These are phyloP conservation scores for Solanum etuberosum DNA, from an alignment of 257 asterid species.

Conservation along the genomic window DNA sequence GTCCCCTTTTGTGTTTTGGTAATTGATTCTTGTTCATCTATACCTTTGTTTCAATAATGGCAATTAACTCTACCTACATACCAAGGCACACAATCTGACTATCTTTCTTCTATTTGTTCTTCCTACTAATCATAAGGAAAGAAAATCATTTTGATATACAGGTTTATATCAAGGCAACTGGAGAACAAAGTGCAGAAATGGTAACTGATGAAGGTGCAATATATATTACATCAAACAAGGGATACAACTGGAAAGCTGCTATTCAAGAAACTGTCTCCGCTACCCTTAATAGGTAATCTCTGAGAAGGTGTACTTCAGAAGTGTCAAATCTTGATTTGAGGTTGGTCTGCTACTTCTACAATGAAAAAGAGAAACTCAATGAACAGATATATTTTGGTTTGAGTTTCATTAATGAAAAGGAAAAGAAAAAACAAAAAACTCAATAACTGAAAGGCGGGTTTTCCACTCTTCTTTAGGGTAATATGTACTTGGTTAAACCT, in stretches of 20 bases:
- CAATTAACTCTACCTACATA: background rate
- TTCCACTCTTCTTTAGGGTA: background rate
- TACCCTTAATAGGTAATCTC: slow-evolving; percentile 73
- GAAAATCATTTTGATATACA: slow-evolving; percentile 15
- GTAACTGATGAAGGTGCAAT: slow-evolving; percentile 97
- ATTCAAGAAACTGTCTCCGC: slow-evolving; percentile 97
- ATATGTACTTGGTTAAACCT: background rate
- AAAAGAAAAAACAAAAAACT: background rate
- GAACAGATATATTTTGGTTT: background rate
- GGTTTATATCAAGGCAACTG: slow-evolving; percentile 79
- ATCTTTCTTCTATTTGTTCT: background rate
- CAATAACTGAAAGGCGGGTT: background rate
- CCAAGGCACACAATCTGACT: background rate
- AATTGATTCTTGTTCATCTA: background rate
- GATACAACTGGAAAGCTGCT: slow-evolving; percentile 99
- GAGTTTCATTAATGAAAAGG: background rate
- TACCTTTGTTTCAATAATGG: background rate
- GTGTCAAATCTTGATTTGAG: background rate
- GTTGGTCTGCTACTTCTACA: background rate
- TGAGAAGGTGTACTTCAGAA: background rate
- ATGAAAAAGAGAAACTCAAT: background rate
- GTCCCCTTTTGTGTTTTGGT: background rate
- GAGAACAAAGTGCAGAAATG: slow-evolving; percentile 89
- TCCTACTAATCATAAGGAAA: background rate
- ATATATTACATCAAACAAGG: slow-evolving; percentile 80